Base-by-base conservation (phyloP, 106 monocot species). In the Dactylorhiza incarnata region DNA sequence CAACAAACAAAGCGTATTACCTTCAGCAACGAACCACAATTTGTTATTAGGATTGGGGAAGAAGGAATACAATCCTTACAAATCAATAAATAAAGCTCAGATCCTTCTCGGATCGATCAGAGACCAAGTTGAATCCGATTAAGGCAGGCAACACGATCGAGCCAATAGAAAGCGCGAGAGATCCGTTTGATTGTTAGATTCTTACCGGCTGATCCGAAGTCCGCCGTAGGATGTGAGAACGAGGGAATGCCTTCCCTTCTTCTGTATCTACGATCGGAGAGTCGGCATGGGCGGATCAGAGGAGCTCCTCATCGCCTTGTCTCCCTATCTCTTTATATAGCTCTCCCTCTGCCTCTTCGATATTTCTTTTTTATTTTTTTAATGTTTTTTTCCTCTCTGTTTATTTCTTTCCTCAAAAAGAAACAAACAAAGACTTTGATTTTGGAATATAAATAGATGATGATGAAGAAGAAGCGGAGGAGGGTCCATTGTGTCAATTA, bases 261-360 rank as follows among this genome's bases (percentile, higher is more conserved):
- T 59, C 59, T 17, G 5, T 59, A 14, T 59, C 59, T 59, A 59
- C 6, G 59, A 59, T 59, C 59, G 6, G 59, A 17, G n/a, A 59
- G 59, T 59, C 59, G 59, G 59, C 59, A 59, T 59, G 16, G 59
- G n/a, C 59, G n/a, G 59, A 59, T 59, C 59, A 59, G 59, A 59
- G 51, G 51, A 52, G 59, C 59, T 59, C 59, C 59, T 59, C 59
- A 19, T 59, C 59, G 59, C 59, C n/a, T 59, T 59, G 16, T 59
- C 59, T 17, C 13, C 59, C 59, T 29, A 29, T 29, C 29, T 29
- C 29, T 29, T 29, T 29, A 29, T 29, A 29, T 29, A 29, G 29
- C 29, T 29, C 29, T 29, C 29, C 29, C 29, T 29, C 29, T 29
- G 29, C 29, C 29, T 29, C 29, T 29, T 29, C 29, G 29, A 29